phyloP scores from a whole-genome alignment of 768 basidiomycete genomes.

The Tylopilus cervinicoccineus region DNA sequence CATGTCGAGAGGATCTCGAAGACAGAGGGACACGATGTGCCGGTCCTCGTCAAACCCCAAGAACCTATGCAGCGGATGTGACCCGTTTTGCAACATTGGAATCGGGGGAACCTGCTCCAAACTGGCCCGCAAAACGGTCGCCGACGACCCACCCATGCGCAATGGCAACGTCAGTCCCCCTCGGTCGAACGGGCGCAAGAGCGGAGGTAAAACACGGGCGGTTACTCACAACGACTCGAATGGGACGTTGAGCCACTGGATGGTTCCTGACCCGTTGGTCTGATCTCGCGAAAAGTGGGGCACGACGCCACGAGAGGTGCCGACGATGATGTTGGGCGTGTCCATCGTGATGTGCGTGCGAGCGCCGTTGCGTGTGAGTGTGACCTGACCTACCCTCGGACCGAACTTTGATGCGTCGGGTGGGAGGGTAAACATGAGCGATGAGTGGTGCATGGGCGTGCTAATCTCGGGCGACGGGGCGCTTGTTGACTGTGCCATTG shows the following conservation, averaged over 20 bases:
- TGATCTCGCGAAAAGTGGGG: slow-evolving; percentile 74
- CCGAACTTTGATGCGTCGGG: slow-evolving; percentile 16
- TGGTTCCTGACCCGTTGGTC: slow-evolving; percentile 39
- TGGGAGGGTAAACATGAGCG: slow-evolving; percentile 18
- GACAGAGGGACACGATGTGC: slow-evolving; percentile 55
- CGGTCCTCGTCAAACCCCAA: slow-evolving; percentile 48
- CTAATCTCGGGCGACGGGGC: not conserved
- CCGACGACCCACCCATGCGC: too few relatives aligned
- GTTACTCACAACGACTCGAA: slow-evolving; percentile 78
- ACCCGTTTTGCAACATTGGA: slow-evolving; percentile 53
- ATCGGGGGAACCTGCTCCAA: slow-evolving; percentile 65
- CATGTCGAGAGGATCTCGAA: slow-evolving; percentile 62
- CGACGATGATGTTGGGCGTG: slow-evolving; percentile 60
- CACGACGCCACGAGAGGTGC: slow-evolving; percentile 69
- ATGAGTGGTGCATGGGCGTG: not conserved
- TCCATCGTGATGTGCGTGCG: slow-evolving; percentile 36
- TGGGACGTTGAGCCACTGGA: slow-evolving; percentile 64
- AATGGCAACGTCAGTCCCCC: not conserved
- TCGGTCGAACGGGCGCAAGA: not conserved
- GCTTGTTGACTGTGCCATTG: slow-evolving; percentile 8
- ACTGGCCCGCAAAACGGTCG: too few relatives aligned
- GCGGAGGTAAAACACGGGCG: not conserved
- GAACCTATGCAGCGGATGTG: slow-evolving; percentile 56
- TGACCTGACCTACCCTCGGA: slow-evolving; percentile 24
- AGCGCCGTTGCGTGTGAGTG: slow-evolving; percentile 12